phyloP scores from a whole-genome alignment of 768 basidiomycete genomes.

The Phylloporus sp. region DNA sequence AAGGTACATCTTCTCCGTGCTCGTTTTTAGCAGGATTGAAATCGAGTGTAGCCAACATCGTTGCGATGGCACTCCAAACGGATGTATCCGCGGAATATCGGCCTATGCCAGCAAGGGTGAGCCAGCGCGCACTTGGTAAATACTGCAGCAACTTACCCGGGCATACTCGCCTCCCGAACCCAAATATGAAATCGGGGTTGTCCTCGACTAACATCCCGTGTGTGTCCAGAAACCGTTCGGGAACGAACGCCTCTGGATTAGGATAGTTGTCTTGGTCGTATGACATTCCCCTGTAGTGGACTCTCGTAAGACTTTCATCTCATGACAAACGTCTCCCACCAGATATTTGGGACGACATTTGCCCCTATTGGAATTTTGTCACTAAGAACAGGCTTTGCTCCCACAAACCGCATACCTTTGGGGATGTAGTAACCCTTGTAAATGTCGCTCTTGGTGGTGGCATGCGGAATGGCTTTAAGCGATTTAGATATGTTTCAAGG shows the following conservation, averaged over 20 bases:
- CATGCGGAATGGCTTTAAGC: conserved; percentile 8
- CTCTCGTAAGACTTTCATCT: neutral
- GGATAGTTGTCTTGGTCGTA: conserved; percentile 10
- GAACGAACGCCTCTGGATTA: conserved; percentile 7
- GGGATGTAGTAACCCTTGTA: conserved; percentile 19
- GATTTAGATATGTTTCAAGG: neutral
- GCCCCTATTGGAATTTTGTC: neutral
- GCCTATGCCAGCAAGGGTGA: neutral
- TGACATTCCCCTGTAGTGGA: conserved; percentile 5
- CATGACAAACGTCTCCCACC: neutral
- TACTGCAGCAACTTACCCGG: neutral
- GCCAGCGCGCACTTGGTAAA: neutral
- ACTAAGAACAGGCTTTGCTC: neutral
- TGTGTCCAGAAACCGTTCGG: conserved; percentile 12
- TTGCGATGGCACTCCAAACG: conserved; percentile 3
- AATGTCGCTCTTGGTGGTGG: conserved; percentile 6
- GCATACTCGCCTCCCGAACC: conserved; percentile 7
- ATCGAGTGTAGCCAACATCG: conserved; percentile 5
- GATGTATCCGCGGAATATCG: conserved; percentile 7
- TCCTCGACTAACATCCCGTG: conserved; percentile 1
- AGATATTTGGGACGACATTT: conserved; percentile 1
- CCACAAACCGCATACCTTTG: conserved; percentile 6
- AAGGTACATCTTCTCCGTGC: neutral
- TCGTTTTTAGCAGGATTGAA: conserved; percentile 1
- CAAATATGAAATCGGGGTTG: conserved; percentile 8